These are phyloP conservation scores for Tothia fuscella DNA, from an alignment of 2,329 filamentous ascomycete species.

Conservation along the genomic window DNA sequence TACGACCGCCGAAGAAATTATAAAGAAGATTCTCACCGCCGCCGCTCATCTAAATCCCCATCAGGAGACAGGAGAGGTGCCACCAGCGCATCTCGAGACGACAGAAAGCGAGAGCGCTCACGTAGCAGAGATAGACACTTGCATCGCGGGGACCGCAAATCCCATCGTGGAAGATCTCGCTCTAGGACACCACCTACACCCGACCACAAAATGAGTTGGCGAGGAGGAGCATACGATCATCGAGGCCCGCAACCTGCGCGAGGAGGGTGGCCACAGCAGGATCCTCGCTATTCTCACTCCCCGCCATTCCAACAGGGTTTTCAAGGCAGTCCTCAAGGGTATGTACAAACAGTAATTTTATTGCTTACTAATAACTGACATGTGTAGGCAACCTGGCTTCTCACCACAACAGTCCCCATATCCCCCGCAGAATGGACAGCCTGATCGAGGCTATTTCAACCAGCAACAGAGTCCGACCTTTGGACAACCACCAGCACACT, in stretches of 20 bases:
- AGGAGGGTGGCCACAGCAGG: slow-evolving; percentile 1
- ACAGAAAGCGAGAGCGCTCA: slow-evolving; percentile 3
- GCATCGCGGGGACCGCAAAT: slow-evolving; percentile 2
- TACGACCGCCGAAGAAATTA: background rate
- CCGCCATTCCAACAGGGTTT: slow-evolving; percentile 43
- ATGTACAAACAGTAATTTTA: slow-evolving; percentile 20
- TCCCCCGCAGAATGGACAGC: slow-evolving; percentile 13
- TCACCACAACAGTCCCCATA: slow-evolving; percentile 46
- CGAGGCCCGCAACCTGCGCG: slow-evolving; percentile 3
- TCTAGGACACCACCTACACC: background rate
- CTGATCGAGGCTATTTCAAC: slow-evolving; percentile 25
- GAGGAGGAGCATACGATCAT: slow-evolving; percentile 7
- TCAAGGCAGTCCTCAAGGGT: slow-evolving; percentile 39
- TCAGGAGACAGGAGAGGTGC: slow-evolving; percentile 6
- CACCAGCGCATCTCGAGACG: no score
- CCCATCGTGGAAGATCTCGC: slow-evolving; percentile 1
- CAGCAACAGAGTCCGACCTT: slow-evolving; percentile 20
- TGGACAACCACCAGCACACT: background rate
- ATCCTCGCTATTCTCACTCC: slow-evolving; percentile 39
- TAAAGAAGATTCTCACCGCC: background rate
- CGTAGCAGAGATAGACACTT: background rate
- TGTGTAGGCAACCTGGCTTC: slow-evolving; percentile 42
- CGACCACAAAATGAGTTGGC: slow-evolving; percentile 13
- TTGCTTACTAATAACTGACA: slow-evolving; percentile 20
- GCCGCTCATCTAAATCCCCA: slow-evolving; percentile 1